These are phyloP conservation scores for Glomus cerebriforme DNA, from an alignment of 192 early-diverging fungal species.

Conservation along the genomic window DNA sequence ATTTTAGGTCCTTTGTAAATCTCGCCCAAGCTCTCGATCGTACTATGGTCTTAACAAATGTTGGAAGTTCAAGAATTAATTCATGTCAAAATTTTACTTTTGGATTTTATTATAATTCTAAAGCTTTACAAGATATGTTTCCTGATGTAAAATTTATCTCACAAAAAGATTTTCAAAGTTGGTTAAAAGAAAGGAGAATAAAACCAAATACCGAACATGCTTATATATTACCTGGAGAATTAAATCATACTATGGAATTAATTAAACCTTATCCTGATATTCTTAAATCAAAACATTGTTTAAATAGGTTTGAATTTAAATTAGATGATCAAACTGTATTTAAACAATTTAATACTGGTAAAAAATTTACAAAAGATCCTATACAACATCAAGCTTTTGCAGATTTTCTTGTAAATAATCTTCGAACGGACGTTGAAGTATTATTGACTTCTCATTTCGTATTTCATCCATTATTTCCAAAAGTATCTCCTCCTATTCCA, in stretches of 20 bases:
- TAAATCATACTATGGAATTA: background rate
- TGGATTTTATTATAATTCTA: background rate
- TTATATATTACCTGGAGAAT: background rate
- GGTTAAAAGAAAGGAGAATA: background rate
- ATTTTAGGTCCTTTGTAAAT: background rate
- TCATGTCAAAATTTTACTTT: background rate
- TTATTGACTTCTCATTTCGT: background rate
- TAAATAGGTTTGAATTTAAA: conserved; percentile 1
- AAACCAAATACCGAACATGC: background rate
- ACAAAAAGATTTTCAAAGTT: background rate
- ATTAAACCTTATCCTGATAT: background rate
- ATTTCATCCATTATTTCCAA: background rate
- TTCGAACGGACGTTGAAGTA: background rate
- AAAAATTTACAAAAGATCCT: background rate
- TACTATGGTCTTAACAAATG: background rate
- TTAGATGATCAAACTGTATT: background rate
- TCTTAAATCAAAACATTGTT: background rate
- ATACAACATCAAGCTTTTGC: background rate
- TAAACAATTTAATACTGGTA: conserved; percentile 14
- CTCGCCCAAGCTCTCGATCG: background rate
- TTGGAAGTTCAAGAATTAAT: background rate
- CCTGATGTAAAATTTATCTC: background rate
- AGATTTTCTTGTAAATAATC: background rate
- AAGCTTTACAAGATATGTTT: background rate
- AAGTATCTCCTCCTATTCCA: background rate